phyloP scores from a whole-genome alignment of 768 basidiomycete genomes.

The Leccinum variicolor region DNA sequence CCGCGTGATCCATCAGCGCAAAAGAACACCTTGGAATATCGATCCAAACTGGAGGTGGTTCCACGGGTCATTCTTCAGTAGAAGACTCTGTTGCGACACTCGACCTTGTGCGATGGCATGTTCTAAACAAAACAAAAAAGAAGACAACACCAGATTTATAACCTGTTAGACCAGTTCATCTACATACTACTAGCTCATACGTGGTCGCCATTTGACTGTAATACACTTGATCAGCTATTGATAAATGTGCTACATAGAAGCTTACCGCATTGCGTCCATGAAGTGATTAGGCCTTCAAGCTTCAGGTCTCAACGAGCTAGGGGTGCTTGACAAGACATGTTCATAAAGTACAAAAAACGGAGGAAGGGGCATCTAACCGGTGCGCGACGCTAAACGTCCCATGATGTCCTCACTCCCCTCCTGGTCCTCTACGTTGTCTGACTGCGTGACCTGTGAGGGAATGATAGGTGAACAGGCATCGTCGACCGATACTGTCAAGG shows the following conservation, averaged over 20 bases:
- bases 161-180: not conserved
- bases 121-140: constrained; percentile 55
- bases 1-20: constrained; percentile 44
- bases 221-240: not conserved
- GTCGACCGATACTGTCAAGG: not conserved
- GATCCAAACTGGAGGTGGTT: constrained; percentile 78
- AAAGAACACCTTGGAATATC: constrained; percentile 76
- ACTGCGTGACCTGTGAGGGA: constrained; percentile 68
- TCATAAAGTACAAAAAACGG: constrained; percentile 4
- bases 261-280: not conserved
- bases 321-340: constrained; percentile 25
- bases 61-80: constrained; percentile 81
- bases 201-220: not conserved
- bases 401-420: constrained; percentile 81
- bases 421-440: constrained; percentile 81
- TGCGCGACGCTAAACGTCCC: constrained; percentile 71
- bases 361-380: constrained; percentile 45
- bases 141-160: constrained; percentile 16
- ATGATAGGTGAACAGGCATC: constrained; percentile 11
- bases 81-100: constrained; percentile 90
- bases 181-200: not conserved
- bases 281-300: not conserved
- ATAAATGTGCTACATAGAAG: not conserved
- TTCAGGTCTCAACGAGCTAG: constrained; percentile 27
- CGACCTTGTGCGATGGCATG: constrained; percentile 81